These are phyloP conservation scores for Thalassiosira delicatula DNA, from an alignment of 352 stramenopile species.

Conservation along the genomic window DNA sequence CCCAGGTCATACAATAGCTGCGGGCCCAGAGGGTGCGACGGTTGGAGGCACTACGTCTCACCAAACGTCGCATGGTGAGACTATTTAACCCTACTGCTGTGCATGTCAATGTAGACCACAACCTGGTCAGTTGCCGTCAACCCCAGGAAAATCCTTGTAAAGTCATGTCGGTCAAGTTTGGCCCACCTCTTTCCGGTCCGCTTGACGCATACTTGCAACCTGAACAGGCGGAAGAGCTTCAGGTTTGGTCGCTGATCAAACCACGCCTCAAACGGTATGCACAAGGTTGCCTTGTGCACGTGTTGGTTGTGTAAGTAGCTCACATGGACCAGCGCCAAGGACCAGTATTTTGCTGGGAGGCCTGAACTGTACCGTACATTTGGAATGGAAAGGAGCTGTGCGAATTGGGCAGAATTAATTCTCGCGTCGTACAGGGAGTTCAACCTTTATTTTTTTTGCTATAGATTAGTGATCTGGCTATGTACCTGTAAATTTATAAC, in stretches of 20 bases:
- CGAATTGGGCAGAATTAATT: no score
- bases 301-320: constrained; percentile 29
- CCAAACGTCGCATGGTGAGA: constrained; percentile 43
- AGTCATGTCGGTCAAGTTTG: constrained; percentile 41
- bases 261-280: constrained; percentile 50
- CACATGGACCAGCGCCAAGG: constrained; percentile 13
- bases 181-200: constrained; percentile 2
- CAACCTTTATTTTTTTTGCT: no score
- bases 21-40: constrained; percentile 4
- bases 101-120: constrained; percentile 34
- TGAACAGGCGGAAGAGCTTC: constrained; percentile 29
- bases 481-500: no score
- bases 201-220: constrained; percentile 42
- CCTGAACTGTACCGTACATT: constrained; percentile 41
- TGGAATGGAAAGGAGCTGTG: no score
- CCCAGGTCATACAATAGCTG: constrained; percentile 43
- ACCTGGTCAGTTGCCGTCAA: constrained; percentile 47
- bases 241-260: constrained; percentile 35
- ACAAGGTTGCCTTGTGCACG: neutral
- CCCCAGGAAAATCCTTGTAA: constrained; percentile 58
- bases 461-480: no score
- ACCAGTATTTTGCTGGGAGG: constrained; percentile 35
- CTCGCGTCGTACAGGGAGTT: no score
- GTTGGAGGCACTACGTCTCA: constrained; percentile 45
- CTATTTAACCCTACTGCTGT: constrained; percentile 12